Conservation (phyloP, 345 rosid genomes). For the Gossypium turneri region DNA sequence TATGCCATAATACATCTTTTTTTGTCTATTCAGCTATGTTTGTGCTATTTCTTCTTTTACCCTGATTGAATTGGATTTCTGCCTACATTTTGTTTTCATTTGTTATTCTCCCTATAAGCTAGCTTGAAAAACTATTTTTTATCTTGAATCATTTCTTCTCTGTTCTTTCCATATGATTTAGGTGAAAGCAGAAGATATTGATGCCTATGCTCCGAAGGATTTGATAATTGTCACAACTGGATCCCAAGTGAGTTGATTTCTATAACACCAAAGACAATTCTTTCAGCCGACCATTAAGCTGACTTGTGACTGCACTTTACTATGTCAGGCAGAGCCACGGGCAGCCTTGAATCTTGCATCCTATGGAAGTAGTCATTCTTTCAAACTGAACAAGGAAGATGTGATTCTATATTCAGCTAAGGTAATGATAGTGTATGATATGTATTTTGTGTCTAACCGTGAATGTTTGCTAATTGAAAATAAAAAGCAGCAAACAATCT, state of each 20-base stretch:
- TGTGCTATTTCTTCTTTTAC: background rate
- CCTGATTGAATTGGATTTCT: slow-evolving; percentile 1
- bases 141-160: slow-evolving; percentile 4
- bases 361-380: slow-evolving; percentile 81
- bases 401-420: slow-evolving; percentile 88
- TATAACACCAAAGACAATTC: background rate
- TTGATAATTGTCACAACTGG: slow-evolving; percentile 94
- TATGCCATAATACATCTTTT: background rate
- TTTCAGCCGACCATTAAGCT: slow-evolving; percentile 19
- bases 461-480: background rate
- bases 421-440: slow-evolving; percentile 36
- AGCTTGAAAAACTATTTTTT: background rate
- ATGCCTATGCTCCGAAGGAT: slow-evolving; percentile 92
- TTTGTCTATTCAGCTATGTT: background rate
- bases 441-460: slow-evolving; percentile 3
- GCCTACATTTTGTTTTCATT: slow-evolving; percentile 3
- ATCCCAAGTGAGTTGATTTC: slow-evolving; percentile 75
- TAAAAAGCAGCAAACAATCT: background rate
- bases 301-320: slow-evolving; percentile 27
- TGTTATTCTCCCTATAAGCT: background rate
- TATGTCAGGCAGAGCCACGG: slow-evolving; percentile 97
- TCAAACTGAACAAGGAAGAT: slow-evolving; percentile 86
- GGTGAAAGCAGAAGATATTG: slow-evolving; percentile 96
- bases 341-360: slow-evolving; percentile 98
- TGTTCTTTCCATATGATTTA: slow-evolving; percentile 20